Conservation (phyloP, 2,329 filamentous ascomycete species). For the Penicillium sp. region DNA sequence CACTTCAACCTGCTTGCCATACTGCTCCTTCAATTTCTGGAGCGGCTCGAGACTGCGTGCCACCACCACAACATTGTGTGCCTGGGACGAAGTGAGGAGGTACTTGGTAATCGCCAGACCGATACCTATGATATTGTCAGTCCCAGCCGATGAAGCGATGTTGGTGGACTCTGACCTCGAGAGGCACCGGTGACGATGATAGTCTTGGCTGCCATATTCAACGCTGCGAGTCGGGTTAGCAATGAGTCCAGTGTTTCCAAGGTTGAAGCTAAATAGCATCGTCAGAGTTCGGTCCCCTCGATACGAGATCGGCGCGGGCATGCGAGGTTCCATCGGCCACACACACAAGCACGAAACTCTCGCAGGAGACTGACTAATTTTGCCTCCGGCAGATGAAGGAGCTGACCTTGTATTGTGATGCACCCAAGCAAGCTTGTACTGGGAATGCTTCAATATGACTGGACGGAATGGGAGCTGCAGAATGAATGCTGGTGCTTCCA, state of each 20-base stretch:
- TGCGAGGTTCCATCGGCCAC: not conserved
- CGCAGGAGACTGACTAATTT: too few species aligned
- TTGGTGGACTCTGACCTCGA: slow-evolving; percentile 47
- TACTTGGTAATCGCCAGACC: slow-evolving; percentile 63
- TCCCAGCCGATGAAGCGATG: not conserved
- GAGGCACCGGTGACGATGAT: slow-evolving; percentile 72
- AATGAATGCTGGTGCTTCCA: not conserved
- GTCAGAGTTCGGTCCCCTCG: not conserved
- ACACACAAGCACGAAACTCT: not conserved
- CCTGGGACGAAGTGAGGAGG: slow-evolving; percentile 54
- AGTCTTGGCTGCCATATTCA: slow-evolving; percentile 59
- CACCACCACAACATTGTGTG: slow-evolving; percentile 60
- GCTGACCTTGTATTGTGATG: not conserved
- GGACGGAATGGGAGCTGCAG: slow-evolving; percentile 3
- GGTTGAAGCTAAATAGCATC: not conserved
- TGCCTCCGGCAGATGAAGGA: not conserved
- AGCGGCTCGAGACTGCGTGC: slow-evolving; percentile 60
- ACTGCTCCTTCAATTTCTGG: slow-evolving; percentile 55
- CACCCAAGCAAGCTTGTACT: not conserved
- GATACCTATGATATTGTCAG: slow-evolving; percentile 52
- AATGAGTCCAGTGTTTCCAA: too few species aligned
- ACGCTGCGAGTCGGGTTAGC: slow-evolving; percentile 13
- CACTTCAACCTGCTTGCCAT: slow-evolving; percentile 57
- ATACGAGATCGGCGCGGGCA: not conserved
- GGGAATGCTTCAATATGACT: not conserved